Evolutionary conservation across 2,329 filamentous ascomycete genomes (phyloP).

Genomic region (Paramyrothecium roridum): DNA sequence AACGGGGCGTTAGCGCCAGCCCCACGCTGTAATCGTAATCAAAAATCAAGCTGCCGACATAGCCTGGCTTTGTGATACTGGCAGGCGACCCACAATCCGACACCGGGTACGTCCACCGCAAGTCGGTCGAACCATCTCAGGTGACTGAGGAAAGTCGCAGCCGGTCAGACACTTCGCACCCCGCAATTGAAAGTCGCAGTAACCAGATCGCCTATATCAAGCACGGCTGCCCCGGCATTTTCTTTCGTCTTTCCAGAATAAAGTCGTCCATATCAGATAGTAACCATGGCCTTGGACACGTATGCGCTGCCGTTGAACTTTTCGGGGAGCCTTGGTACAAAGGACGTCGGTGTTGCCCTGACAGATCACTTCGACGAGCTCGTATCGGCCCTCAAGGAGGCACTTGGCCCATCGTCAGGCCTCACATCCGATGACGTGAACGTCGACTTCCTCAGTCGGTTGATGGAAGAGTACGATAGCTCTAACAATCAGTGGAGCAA

Average conservation of each 20-base stretch:
- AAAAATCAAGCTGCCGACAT: neutral
- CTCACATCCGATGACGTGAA: constrained; percentile 81
- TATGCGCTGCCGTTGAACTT: neutral
- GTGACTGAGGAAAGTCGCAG: neutral
- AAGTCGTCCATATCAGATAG: neutral
- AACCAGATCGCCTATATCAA: neutral
- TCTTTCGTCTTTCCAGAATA: neutral
- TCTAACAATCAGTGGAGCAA: constrained; percentile 66
- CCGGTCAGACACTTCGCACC: neutral
- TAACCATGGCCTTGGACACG: neutral
- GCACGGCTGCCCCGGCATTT: neutral
- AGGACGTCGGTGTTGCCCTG: constrained; percentile 18
- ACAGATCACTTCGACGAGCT: constrained; percentile 63
- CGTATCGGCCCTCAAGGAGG: constrained; percentile 68
- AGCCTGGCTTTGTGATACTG: neutral
- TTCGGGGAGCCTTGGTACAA: neutral
- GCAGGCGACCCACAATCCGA: neutral
- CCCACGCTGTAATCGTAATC: neutral
- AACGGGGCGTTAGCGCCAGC: too few species aligned
- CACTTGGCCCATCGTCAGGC: constrained; percentile 77
- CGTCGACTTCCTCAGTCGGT: constrained; percentile 62
- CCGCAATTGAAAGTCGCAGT: neutral
- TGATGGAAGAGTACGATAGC: constrained; percentile 76
- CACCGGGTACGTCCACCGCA: neutral
- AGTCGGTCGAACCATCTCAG: neutral